These are phyloP conservation scores for Eutrema yunnanense DNA, from an alignment of 345 rosid species.

Conservation along the genomic window DNA sequence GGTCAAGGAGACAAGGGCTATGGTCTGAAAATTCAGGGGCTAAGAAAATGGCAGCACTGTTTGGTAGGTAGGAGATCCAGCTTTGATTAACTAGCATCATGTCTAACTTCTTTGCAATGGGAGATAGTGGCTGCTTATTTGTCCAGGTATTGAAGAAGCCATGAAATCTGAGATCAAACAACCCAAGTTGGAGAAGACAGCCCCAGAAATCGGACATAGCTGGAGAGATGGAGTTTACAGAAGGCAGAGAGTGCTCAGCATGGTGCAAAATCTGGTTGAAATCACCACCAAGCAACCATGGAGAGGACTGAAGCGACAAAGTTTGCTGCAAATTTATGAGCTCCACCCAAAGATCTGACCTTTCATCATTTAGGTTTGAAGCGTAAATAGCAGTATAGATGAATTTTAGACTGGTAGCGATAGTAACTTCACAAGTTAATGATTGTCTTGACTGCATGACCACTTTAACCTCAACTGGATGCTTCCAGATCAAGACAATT, in stretches of 20 bases:
- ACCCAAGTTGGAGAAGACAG: background rate
- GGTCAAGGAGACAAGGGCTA: background rate
- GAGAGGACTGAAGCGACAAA: background rate
- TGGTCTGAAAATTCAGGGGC: background rate
- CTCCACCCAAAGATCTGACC: background rate
- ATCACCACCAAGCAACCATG: background rate
- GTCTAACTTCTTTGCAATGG: background rate
- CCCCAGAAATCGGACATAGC: background rate
- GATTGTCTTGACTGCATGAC: too few relatives aligned
- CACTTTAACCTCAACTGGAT: too few relatives aligned
- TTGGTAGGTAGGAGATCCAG: background rate
- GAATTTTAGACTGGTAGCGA: too few relatives aligned
- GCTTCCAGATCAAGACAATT: too few relatives aligned
- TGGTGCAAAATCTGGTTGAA: background rate
- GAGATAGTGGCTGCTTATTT: background rate
- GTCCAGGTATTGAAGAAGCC: background rate
- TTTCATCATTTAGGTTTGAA: background rate
- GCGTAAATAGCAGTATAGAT: background rate
- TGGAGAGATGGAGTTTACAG: accelerated
- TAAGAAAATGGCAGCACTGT: background rate
- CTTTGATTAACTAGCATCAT: background rate
- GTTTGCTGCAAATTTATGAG: background rate
- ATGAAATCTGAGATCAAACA: background rate
- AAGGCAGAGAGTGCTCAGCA: background rate
- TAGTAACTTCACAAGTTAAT: too few relatives aligned